A percentile compares a stretch with the other conserved stretches of the same genome.
Conservation (phyloP, 495 filamentous ascomycete genomes). For the Melanomma pulvis-pyrius region DNA sequence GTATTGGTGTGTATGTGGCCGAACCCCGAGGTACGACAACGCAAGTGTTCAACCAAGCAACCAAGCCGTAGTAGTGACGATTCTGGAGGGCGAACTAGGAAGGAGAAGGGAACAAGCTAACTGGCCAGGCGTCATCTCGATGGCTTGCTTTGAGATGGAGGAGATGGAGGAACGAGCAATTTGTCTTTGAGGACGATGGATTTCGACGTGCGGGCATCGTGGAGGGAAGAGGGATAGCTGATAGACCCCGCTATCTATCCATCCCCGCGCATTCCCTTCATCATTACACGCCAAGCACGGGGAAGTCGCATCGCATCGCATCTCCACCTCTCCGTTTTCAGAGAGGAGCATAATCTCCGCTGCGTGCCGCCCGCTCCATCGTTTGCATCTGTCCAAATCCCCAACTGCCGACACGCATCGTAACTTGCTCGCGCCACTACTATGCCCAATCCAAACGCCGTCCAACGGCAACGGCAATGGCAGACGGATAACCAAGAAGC, state of each 20-base stretch:
- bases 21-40: background rate
- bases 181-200: no score
- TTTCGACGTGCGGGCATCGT: no score
- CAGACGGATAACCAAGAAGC: no score
- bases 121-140: no score
- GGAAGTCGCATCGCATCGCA: background rate
- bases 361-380: background rate
- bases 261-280: background rate
- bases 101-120: no score
- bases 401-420: conserved; percentile 32
- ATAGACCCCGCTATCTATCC: background rate
- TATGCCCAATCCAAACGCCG: conserved; percentile 15
- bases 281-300: background rate
- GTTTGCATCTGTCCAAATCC: background rate
- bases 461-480: conserved; percentile 1
- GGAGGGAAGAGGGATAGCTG: background rate
- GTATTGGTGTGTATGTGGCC: background rate
- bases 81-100: no score
- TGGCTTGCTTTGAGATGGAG: no score
- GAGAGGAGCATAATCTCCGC: background rate
- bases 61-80: no score
- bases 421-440: background rate
- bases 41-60: no score
- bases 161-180: no score
- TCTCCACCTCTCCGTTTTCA: background rate